phyloP scores from a whole-genome alignment of 306 rosid species.

The Prunus dulcis region DNA sequence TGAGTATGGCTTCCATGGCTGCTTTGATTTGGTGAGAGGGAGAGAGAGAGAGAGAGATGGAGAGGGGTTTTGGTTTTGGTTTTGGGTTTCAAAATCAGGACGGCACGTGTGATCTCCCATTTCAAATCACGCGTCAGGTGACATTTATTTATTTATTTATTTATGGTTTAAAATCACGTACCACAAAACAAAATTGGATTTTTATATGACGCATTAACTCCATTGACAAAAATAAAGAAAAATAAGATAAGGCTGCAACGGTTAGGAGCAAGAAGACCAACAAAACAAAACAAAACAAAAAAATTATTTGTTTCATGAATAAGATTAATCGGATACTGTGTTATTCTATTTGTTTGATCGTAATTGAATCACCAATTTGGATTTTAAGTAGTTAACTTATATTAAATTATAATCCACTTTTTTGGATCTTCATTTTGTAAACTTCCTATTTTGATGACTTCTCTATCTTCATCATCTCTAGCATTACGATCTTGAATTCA shows the following conservation, averaged over 20 bases:
- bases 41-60: not conserved
- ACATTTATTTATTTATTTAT: not conserved
- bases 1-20: constrained; percentile 80
- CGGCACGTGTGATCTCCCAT: constrained; percentile 44
- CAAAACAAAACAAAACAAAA: no score
- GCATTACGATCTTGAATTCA: no score
- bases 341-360: no score
- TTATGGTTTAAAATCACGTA: not conserved
- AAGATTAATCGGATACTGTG: no score
- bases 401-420: no score
- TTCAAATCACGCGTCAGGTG: constrained; percentile 52
- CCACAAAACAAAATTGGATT: not conserved
- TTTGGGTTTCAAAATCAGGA: constrained; percentile 39
- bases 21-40: constrained; percentile 12
- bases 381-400: no score
- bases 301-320: no score
- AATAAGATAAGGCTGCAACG: not conserved
- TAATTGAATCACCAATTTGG: no score
- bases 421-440: no score
- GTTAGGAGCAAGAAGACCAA: not conserved
- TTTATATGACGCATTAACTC: not conserved
- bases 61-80: constrained; percentile 15
- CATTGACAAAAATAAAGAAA: not conserved
- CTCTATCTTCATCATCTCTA: no score
- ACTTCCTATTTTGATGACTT: no score